Conservation (phyloP, 2,329 filamentous ascomycete species). For the Fusarium phyllophilum region DNA sequence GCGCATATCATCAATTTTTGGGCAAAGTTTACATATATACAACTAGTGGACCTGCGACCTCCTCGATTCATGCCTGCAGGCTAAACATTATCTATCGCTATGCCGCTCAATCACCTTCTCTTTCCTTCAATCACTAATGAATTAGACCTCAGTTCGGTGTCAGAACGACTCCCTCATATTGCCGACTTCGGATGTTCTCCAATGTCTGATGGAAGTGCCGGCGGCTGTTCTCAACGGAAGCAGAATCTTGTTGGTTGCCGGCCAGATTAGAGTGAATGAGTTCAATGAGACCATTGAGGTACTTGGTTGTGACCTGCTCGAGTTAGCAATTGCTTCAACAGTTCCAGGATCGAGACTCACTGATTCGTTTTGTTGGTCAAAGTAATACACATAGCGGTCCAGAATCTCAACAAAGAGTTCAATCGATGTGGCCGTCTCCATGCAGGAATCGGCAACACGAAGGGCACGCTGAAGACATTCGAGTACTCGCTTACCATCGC, state of each 20-base stretch:
- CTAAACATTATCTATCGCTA: constrained; percentile 45
- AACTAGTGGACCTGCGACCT: constrained; percentile 35
- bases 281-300: constrained; percentile 97
- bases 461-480: constrained; percentile 96
- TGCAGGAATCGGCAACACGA: constrained; percentile 96
- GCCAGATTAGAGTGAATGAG: constrained; percentile 96
- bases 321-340: constrained; percentile 22
- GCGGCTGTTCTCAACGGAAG: constrained; percentile 86
- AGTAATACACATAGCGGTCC: constrained; percentile 99
- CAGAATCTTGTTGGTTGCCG: constrained; percentile 83
- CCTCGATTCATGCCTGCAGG: constrained; percentile 15
- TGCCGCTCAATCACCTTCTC: constrained; percentile 24
- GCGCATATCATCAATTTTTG: constrained; percentile 27
- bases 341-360: constrained; percentile 55
- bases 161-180: constrained; percentile 91
- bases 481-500: constrained; percentile 94
- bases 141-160: constrained; percentile 58
- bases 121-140: not conserved
- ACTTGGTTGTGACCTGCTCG: constrained; percentile 85
- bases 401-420: constrained; percentile 98
- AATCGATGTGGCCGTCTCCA: constrained; percentile 97
- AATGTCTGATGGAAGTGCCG: constrained; percentile 95
- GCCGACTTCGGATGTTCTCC: constrained; percentile 90
- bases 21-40: constrained; percentile 46
- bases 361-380: constrained; percentile 98